Percentiles rank a stretch among this genome's conserved stretches.
phyloP scores from a whole-genome alignment of 305 asterid genomes.

The Solanum hybrid region DNA sequence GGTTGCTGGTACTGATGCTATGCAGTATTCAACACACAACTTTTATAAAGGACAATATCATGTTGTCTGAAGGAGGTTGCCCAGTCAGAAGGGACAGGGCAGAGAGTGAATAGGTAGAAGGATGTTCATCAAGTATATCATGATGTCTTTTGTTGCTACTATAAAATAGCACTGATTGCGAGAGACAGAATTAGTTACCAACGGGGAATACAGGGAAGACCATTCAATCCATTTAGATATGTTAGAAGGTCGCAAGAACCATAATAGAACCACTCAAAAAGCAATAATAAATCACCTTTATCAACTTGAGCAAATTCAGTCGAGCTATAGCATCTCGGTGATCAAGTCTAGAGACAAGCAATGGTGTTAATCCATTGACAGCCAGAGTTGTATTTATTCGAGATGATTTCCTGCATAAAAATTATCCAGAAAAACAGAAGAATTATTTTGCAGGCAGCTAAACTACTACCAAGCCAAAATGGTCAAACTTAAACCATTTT shows the following conservation, averaged over 20 bases:
- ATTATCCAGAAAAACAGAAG: constrained; percentile 1
- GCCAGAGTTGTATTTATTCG: constrained; percentile 94
- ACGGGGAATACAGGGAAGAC: not conserved
- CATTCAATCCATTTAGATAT: not conserved
- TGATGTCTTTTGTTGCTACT: not conserved
- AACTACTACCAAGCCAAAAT: not conserved
- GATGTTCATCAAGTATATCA: not conserved
- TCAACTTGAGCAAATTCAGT: constrained; percentile 77
- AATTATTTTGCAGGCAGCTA: not conserved
- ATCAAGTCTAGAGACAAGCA: constrained; percentile 82
- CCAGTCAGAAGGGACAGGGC: not conserved
- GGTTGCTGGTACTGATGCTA: not conserved
- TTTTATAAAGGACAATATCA: not conserved
- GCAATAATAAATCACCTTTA: constrained; percentile 51
- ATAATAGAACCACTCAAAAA: not conserved
- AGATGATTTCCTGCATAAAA: constrained; percentile 84
- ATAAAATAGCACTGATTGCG: not conserved
- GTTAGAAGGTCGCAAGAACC: not conserved
- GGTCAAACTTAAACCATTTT: not conserved
- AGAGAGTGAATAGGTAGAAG: not conserved
- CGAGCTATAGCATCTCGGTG: constrained; percentile 99
- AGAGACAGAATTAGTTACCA: not conserved
- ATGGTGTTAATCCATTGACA: constrained; percentile 91
- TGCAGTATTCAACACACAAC: not conserved
- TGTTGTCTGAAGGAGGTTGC: not conserved